Base-by-base conservation (phyloP, 768 basidiomycete species). In the Tremella fuciformis region DNA sequence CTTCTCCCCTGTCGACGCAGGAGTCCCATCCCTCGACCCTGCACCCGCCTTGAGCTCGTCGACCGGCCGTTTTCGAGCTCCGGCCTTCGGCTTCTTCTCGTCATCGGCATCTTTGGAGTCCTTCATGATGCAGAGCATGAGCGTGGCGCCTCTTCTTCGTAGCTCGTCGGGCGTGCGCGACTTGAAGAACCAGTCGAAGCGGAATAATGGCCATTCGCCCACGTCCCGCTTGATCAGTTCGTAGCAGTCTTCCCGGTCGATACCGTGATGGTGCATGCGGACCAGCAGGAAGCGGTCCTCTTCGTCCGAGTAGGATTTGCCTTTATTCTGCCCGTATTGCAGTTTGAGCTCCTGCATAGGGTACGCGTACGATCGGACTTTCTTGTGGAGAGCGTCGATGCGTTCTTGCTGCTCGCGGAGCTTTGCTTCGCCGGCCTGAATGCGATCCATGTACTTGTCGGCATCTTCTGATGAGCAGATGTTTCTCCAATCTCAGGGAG, bases 341-440 rank as follows among this genome's bases (percentile, higher is more conserved):
- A 98, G 85, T 77, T 94, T 89, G 49, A 99, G 85, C 76, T 96
- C 93, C 75, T 98, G 94, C 86, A 98, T 91, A 1, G 96, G 96
- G 76, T 87, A 91, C 39, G 83, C 81, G 58, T 89, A 87, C 1
- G 87, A 87, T 19, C 80, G 80, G 67, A 98, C 88, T 76, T 97
- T 97, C 71, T 84, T 83, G 52, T 85, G 80, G 26, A 98, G 83
- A 8, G 93, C 83, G 29, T 83, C 81, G 51, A 73, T 71, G 65
- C 89, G 86, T 15, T 88, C 83, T 66, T 88, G 88, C 53, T 87
- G 87, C 73, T 86, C 74, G 18, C 67, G 87, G 29, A 92, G 88
- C 72, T 91, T 91, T 2, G 86, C 86, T 71, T 94, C 91, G 26
- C 92, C 93, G 70, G 90, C 88, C 19, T 85, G 79, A 62, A 97